Evolutionary conservation across 768 basidiomycete species (phyloP).

Genomic region (Mycena venus): DNA sequence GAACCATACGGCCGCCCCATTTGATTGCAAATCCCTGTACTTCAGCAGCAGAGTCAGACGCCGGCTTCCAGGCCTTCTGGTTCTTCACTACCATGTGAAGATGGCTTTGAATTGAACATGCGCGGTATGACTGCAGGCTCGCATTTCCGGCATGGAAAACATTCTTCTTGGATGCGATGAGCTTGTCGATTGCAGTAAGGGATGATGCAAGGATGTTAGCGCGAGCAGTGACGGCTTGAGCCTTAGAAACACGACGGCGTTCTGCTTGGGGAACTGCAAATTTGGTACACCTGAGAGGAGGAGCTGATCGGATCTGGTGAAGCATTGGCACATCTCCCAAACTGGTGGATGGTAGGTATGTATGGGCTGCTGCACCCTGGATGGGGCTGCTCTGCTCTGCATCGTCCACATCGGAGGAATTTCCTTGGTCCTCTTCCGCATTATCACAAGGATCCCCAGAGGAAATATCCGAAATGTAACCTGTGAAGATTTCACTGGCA

Average conservation of each 20-base stretch:
- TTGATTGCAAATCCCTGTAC: conserved; percentile 45
- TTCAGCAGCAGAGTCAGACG: conserved; percentile 46
- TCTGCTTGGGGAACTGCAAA: conserved; percentile 34
- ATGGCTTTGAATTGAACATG: conserved; percentile 42
- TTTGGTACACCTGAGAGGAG: conserved; percentile 37
- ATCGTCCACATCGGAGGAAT: neutral
- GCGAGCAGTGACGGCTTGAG: neutral
- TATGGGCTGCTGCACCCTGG: neutral
- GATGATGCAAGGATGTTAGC: conserved; percentile 21
- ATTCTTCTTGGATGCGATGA: conserved; percentile 39
- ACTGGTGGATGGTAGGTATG: neutral
- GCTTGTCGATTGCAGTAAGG: conserved; percentile 40
- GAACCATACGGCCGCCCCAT: conserved; percentile 44
- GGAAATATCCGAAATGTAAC: neutral
- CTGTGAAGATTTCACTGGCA: too few relatives aligned
- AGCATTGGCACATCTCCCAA: neutral
- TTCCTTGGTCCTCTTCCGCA: neutral
- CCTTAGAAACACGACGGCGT: too few relatives aligned
- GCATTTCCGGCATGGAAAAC: conserved; percentile 41
- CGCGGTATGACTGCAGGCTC: conserved; percentile 44
- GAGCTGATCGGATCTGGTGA: conserved; percentile 9
- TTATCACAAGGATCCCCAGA: neutral
- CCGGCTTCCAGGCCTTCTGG: conserved; percentile 29
- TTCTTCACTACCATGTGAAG: conserved; percentile 48
- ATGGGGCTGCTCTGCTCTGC: neutral